Conservation (phyloP, 139 green algal species). For the Tetradesmus lagerheimii region DNA sequence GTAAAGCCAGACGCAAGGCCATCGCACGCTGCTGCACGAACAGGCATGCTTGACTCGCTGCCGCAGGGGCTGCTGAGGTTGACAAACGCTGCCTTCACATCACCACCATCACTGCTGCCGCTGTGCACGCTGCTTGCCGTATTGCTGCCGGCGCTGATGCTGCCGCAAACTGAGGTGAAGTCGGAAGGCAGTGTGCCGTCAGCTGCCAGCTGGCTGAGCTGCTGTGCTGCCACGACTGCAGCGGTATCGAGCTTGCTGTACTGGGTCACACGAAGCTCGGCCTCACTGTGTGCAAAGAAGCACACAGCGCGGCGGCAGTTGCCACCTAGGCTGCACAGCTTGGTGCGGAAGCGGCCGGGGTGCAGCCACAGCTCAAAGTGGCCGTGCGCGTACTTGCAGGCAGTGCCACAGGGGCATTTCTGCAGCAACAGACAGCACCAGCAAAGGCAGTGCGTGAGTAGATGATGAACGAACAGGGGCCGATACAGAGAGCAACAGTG, state of each 20-base stretch:
- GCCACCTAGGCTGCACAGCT: constrained; percentile 84
- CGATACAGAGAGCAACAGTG: not conserved
- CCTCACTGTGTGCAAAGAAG: constrained; percentile 48
- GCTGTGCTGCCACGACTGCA: constrained; percentile 20
- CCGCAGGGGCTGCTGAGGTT: not conserved
- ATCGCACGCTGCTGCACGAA: not conserved
- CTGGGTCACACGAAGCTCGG: constrained; percentile 34
- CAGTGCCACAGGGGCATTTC: constrained; percentile 70
- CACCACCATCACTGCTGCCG: not conserved
- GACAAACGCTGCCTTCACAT: not conserved
- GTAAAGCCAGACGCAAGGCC: not conserved
- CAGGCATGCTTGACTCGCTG: constrained; percentile 1
- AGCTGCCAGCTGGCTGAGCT: constrained; percentile 6
- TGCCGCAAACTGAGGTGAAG: not conserved
- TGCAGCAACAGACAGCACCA: not conserved
- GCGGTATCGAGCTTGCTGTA: constrained; percentile 29
- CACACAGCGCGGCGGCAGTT: constrained; percentile 38
- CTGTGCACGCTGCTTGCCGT: constrained; percentile 7
- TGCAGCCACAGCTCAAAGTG: constrained; percentile 97
- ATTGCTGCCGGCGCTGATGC: not conserved
- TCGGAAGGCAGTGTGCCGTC: not conserved
- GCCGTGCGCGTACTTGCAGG: constrained; percentile 89
- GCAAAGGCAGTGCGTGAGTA: not conserved
- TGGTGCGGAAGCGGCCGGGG: constrained; percentile 82
- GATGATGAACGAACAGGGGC: not conserved